Percentiles rank a stretch among this genome's conserved stretches.
Evolutionary conservation across 495 filamentous ascomycete genomes (phyloP).

Genomic region (Podospora australis): DNA sequence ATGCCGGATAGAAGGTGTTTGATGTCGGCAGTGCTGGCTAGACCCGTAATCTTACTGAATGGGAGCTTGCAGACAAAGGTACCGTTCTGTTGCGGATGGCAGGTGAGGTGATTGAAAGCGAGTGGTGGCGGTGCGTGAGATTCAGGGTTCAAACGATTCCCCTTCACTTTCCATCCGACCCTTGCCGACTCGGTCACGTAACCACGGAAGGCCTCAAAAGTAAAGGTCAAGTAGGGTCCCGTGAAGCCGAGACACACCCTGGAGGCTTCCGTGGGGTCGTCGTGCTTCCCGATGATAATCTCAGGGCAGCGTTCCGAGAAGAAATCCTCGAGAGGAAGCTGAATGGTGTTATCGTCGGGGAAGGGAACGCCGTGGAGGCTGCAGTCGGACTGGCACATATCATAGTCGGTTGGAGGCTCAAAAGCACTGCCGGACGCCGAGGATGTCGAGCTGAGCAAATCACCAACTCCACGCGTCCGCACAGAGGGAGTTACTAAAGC

Average conservation of each 20-base stretch:
- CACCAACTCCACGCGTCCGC: too few species aligned
- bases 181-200: neutral
- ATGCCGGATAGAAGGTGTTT: neutral
- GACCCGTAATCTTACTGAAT: neutral
- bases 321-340: constrained; percentile 1
- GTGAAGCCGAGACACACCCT: constrained; percentile 1
- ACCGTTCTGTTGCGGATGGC: neutral
- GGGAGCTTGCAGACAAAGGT: constrained; percentile 1
- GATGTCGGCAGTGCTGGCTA: neutral
- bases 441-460: too few species aligned
- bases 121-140: neutral
- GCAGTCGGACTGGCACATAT: constrained; percentile 1
- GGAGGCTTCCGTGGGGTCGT: neutral
- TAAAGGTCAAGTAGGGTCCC: constrained; percentile 1
- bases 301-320: neutral
- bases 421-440: too few species aligned
- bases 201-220: neutral
- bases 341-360: constrained; percentile 1
- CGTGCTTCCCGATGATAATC: neutral
- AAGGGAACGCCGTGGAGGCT: neutral
- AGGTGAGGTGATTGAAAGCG: neutral
- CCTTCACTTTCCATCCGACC: neutral
- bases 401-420: constrained; percentile 1
- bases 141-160: neutral
- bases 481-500: too few species aligned